phyloP scores from a whole-genome alignment of 2,329 filamentous ascomycete genomes.

The Cylindrodendrum hubeiense region DNA sequence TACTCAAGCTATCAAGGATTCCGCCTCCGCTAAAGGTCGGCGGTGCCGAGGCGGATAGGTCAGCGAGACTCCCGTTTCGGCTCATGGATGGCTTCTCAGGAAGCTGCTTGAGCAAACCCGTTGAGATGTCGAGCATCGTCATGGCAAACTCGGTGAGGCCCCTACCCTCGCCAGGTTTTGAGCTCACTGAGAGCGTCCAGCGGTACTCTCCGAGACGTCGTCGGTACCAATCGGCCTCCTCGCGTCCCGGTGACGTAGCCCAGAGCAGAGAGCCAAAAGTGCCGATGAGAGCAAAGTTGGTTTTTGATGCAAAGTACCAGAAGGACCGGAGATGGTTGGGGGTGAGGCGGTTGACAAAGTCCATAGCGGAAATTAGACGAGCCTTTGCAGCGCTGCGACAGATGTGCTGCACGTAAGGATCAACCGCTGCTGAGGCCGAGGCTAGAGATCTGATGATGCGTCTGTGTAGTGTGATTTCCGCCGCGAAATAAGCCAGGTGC shows the following conservation, averaged over 20 bases:
- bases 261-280: constrained; percentile 92
- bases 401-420: constrained; percentile 89
- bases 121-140: constrained; percentile 81
- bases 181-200: constrained; percentile 92
- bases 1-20: constrained; percentile 57
- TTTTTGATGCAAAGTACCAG: constrained; percentile 91
- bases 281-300: constrained; percentile 94
- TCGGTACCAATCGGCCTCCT: constrained; percentile 94
- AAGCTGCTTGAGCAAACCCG: constrained; percentile 75
- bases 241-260: constrained; percentile 86
- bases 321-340: constrained; percentile 89
- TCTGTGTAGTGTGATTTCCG: constrained; percentile 92
- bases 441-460: constrained; percentile 87
- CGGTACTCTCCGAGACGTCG: constrained; percentile 88
- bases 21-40: constrained; percentile 50
- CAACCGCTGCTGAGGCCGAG: constrained; percentile 60
- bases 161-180: constrained; percentile 73
- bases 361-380: constrained; percentile 94
- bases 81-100: constrained; percentile 78
- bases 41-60: constrained; percentile 55
- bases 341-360: constrained; percentile 93
- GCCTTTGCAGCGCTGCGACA: constrained; percentile 95
- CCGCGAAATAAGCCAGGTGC: constrained; percentile 92
- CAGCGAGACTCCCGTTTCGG: constrained; percentile 62
- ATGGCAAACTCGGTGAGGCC: constrained; percentile 78